A percentile compares a stretch with the other conserved stretches of the same genome.
Evolutionary conservation across 2,329 filamentous ascomycete species (phyloP).

Genomic region (Decorospora gaudefroyi): DNA sequence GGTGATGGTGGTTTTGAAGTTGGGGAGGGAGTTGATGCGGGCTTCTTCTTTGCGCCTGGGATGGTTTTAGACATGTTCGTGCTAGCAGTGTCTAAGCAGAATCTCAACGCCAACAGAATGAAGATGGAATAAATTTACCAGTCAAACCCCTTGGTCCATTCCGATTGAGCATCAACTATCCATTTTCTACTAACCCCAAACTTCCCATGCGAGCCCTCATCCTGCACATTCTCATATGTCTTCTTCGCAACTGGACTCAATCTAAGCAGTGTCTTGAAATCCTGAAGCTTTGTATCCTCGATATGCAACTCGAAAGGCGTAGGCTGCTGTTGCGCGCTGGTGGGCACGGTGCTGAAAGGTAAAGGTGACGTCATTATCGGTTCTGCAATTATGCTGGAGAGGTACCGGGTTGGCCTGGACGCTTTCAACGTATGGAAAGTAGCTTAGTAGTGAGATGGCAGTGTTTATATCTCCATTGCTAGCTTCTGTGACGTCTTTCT

Average conservation of each 20-base stretch:
- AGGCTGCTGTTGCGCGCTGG: conserved; percentile 21
- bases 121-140: conserved; percentile 30
- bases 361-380: conserved; percentile 24
- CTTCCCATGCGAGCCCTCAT: conserved; percentile 34
- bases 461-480: no score
- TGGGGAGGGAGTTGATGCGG: conserved; percentile 56
- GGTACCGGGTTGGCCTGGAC: no score
- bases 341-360: conserved; percentile 21
- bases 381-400: background rate
- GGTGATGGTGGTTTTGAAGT: conserved; percentile 53
- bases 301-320: conserved; percentile 34
- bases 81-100: no score
- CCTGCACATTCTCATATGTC: conserved; percentile 35
- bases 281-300: conserved; percentile 34
- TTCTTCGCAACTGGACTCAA: conserved; percentile 40
- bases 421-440: no score
- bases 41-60: conserved; percentile 48
- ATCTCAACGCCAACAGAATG: no score
- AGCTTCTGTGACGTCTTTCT: no score
- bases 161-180: conserved; percentile 35
- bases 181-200: conserved; percentile 41
- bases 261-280: conserved; percentile 36
- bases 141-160: conserved; percentile 43
- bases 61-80: conserved; percentile 1
- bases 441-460: no score